A percentile compares a stretch with the other conserved stretches of the same genome.
Conservation (phyloP, 2,329 filamentous ascomycete genomes). For the Exophiala sp. region DNA sequence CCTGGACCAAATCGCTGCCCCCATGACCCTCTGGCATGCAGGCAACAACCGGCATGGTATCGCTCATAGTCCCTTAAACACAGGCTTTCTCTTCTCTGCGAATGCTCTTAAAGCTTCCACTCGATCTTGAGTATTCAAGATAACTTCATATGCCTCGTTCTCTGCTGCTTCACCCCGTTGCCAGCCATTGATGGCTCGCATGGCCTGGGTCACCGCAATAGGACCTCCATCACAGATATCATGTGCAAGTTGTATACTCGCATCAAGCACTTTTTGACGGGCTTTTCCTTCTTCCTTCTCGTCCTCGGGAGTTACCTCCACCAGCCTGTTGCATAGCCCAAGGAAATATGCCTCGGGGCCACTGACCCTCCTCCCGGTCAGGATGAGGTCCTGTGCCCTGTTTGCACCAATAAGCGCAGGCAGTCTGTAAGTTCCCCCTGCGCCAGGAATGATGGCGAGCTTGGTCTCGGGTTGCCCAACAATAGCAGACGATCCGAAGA, state of each 20-base stretch:
- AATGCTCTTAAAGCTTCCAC: conserved; percentile 86
- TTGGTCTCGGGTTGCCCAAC: conserved; percentile 87
- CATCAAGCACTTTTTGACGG: conserved; percentile 62
- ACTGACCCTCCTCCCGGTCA: conserved; percentile 80
- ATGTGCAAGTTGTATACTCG: conserved; percentile 69
- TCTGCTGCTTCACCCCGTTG: conserved; percentile 66
- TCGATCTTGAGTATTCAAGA: conserved; percentile 77
- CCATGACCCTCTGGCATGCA: no score
- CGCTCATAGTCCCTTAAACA: conserved; percentile 49
- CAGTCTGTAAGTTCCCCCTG: conserved; percentile 84
- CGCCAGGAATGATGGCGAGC: conserved; percentile 88
- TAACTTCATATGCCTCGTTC: conserved; percentile 76
- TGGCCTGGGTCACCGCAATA: conserved; percentile 69
- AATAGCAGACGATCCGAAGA: conserved; percentile 70
- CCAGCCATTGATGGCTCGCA: conserved; percentile 69
- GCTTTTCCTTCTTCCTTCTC: conserved; percentile 52
- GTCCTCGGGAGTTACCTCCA: conserved; percentile 62
- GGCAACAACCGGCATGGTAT: no score
- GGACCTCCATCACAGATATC: conserved; percentile 90
- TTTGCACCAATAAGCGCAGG: conserved; percentile 71
- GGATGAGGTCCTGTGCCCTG: conserved; percentile 80
- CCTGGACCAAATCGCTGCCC: neutral
- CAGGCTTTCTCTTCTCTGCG: conserved; percentile 64
- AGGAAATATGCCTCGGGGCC: conserved; percentile 86
- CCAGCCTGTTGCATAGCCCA: conserved; percentile 81